A percentile compares a stretch with the other conserved stretches of the same genome.
Conservation (phyloP, 1,284 basidiomycete genomes). For the Irpex sp. region DNA sequence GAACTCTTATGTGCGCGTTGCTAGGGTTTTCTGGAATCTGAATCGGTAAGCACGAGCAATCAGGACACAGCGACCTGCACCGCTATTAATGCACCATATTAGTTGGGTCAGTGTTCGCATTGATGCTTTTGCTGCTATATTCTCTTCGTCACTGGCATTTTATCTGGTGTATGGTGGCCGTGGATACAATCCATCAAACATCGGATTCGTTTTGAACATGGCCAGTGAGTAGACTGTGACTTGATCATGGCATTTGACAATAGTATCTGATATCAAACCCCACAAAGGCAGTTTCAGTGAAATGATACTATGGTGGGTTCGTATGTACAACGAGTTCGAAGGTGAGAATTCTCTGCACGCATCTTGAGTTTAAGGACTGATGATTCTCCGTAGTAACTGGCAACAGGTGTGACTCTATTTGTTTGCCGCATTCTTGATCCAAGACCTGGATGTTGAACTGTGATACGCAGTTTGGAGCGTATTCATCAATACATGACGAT, state of each 20-base stretch:
- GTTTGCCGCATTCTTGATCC: not conserved
- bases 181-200: constrained; percentile 31
- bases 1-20: constrained; percentile 41
- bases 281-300: constrained; percentile 43
- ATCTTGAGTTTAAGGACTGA: not conserved
- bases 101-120: constrained; percentile 54
- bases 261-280: not conserved
- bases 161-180: constrained; percentile 39
- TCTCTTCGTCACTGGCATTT: constrained; percentile 42
- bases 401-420: not conserved
- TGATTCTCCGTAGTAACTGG: not conserved
- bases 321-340: constrained; percentile 50
- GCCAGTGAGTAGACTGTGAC: constrained; percentile 24
- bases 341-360: constrained; percentile 19
- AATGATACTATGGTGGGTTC: constrained; percentile 49
- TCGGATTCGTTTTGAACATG: constrained; percentile 43
- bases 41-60: constrained; percentile 25
- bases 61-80: not conserved
- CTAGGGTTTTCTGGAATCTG: constrained; percentile 47
- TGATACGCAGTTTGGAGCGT: constrained; percentile 1
- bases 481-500: constrained; percentile 7
- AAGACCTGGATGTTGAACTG: not conserved
- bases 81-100: not conserved
- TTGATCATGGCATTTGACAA: not conserved
- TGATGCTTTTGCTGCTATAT: constrained; percentile 37